Percentiles rank a stretch among this genome's conserved stretches.
These are phyloP conservation scores for Arbutus unedo DNA, from an alignment of 148 eudicot genomes.

Conservation along the genomic window DNA sequence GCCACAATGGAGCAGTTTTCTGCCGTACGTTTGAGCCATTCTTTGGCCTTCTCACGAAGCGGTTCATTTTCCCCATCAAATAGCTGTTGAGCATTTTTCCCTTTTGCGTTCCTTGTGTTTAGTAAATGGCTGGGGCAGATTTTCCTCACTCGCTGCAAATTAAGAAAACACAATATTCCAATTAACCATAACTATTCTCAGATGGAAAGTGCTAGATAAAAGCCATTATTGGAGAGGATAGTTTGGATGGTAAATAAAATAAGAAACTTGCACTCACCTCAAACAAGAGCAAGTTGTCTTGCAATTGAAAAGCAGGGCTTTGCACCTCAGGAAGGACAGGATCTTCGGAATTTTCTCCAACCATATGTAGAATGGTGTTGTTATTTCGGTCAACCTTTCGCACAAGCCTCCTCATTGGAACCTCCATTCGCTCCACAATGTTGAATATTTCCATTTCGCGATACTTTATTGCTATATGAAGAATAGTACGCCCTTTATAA, in stretches of 20 bases:
- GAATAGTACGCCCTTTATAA: neutral
- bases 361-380: constrained; percentile 8
- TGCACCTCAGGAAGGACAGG: neutral
- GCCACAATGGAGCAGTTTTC: constrained; percentile 11
- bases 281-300: constrained; percentile 4
- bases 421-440: neutral
- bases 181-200: neutral
- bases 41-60: neutral
- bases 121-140: neutral
- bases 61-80: neutral
- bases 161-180: neutral
- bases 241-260: neutral
- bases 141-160: neutral
- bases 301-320: neutral
- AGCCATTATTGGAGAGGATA: neutral
- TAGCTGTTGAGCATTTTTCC: constrained; percentile 3
- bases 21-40: constrained; percentile 11
- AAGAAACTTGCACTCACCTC: neutral
- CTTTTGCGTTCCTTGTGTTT: neutral
- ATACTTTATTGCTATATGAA: neutral
- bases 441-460: neutral
- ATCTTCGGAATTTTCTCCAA: neutral
- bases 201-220: neutral
- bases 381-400: neutral
- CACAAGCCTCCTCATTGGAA: neutral